Base-by-base conservation (phyloP, 176 grass and related monocot genomes). In the Ensete ventricosum region DNA sequence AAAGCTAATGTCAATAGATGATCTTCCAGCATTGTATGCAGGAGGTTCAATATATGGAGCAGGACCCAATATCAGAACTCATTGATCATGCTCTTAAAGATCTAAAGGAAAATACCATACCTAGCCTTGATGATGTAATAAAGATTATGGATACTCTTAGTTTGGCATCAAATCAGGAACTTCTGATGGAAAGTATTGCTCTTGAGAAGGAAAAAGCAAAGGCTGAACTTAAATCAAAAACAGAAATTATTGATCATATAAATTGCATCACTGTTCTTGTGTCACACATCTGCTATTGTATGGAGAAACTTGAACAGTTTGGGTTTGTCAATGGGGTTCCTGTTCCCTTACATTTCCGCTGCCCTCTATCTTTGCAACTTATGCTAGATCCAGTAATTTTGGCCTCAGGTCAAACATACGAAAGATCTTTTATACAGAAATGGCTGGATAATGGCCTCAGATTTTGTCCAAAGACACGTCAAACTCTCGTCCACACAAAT, bases 351-450 rank as follows among this genome's bases (percentile, higher is more conserved):
- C 81, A 87, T 80, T 87, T 87, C 22, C 67, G 71, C 11, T 87
- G 85, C 26, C 85, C 85, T 80, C 65, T 87, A 25, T 87, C 85
- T 58, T 72, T 83, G 58, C 81, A 83, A 58, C 71, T 87, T 55
- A 83, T 87, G 85, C 14, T 80, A 65, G 85, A 87, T 58, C 85
- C 85, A 1, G 81, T 87, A 66, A 87, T 87, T 75, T 52, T 83
- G 76, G 85, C 81, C 43, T 83, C 85, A 23, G 85, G 85, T 26
- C 85, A 87, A 72, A 87, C 85, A 78, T 87, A 77, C 69, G 85
- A 87, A 67, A 87, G 77, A 62, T 79, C 72, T 49, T 83, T 72
- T 43, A 87, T 87, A 81, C 81, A 87, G 22, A 83, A 87, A 27
- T 87, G 85, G 85, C 71, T 87, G 21, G 81, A 83, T 75, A 80